Base-by-base conservation (phyloP, 1,284 basidiomycete genomes). In the Phellinidium pouzarii region DNA sequence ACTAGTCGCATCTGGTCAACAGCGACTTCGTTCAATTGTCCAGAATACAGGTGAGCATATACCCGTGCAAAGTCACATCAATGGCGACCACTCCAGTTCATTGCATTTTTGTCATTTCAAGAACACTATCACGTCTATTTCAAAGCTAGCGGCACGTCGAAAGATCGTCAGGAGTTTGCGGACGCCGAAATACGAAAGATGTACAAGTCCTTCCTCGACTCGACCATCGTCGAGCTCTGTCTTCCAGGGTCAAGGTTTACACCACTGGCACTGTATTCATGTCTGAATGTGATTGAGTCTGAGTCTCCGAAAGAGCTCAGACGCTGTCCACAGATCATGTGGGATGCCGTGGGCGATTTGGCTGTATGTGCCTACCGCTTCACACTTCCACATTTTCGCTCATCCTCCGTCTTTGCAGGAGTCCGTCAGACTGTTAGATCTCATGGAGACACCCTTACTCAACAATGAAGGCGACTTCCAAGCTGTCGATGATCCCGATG, bases 341-440 rank as follows among this genome's bases (percentile, higher is more conserved):
- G 84, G 81, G 81, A 90, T 59, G 79, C 84, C 40, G 73, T 87
- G 38, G 87, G 87, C 7, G 84, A 88, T 65, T 72, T 90, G 54
- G 82, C 87, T 42, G 86, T 87, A 70, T 59, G 70, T 65, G 9
- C 11, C 20, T 34, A 3, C 7, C 31, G 14, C 31, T 7, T 8
- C 2, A 34, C 9, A 11, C 31, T 34, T 34, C 31, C 7, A 7
- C 9, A 3, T 34, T 34, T 34, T 34, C 31, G 7, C 7, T 34
- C 31, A 34, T 14, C n/a, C n/a, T n/a, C n/a, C 6, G 3, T 14
- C 9, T 34, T 34, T 17, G 17, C 22, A 55, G 55, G 51, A 57
- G 36, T 51, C 55, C 20, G 51, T 57, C 17, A 40, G 44, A 26
- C 26, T 57, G 1, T 25, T 53, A 25, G 55, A 57, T 37, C 17